phyloP scores from a whole-genome alignment of 768 basidiomycete genomes.

The Trametes cingulata region DNA sequence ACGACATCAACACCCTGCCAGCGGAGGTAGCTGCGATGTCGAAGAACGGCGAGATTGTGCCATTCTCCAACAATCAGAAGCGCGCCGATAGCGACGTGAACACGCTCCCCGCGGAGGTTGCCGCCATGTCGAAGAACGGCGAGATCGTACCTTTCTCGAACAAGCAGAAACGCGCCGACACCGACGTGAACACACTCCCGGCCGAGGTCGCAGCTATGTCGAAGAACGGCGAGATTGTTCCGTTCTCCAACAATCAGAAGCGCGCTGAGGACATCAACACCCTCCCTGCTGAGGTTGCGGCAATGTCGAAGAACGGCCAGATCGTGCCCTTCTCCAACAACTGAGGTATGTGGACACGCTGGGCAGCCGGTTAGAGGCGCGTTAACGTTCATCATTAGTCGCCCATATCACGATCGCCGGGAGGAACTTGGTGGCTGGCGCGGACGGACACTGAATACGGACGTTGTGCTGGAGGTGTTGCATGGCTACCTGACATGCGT shows the following conservation, averaged over 20 bases:
- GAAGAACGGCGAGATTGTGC: conserved; percentile 20
- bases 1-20: conserved; percentile 30
- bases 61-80: conserved; percentile 20
- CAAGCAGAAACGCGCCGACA: conserved; percentile 17
- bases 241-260: conserved; percentile 18
- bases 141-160: conserved; percentile 31
- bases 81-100: conserved; percentile 26
- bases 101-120: conserved; percentile 35
- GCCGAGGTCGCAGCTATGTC: conserved; percentile 36
- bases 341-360: not conserved
- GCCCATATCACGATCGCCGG: not conserved
- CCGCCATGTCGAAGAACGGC: conserved; percentile 36
- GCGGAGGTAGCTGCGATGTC: conserved; percentile 27
- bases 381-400: not conserved
- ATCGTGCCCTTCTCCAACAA: conserved; percentile 32
- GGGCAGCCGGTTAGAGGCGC: not conserved
- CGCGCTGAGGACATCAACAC: conserved; percentile 27
- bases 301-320: conserved; percentile 37
- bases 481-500: conserved; percentile 17
- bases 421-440: not conserved
- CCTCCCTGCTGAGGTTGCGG: conserved; percentile 36
- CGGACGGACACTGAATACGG: not conserved
- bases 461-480: conserved; percentile 17
- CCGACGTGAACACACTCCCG: conserved; percentile 31
- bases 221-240: conserved; percentile 19